Evolutionary conservation across 1,284 basidiomycete species (phyloP).

Genomic region (Porodaedalea pini): DNA sequence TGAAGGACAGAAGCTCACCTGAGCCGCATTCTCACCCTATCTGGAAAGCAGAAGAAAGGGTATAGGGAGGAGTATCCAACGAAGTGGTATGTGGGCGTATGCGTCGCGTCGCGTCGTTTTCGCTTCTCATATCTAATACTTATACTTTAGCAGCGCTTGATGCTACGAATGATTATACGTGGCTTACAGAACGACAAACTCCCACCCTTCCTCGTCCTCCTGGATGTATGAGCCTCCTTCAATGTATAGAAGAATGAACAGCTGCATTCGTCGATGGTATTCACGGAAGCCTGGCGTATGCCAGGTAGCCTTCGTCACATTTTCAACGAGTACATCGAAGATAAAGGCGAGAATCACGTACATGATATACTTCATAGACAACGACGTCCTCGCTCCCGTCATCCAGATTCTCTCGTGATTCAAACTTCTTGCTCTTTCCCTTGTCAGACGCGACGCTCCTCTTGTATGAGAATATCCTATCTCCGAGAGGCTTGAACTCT

Average conservation of each 20-base stretch:
- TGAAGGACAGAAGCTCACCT: constrained; percentile 47
- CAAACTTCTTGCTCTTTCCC: constrained; percentile 50
- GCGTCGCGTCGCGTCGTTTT: constrained; percentile 49
- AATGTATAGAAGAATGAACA: constrained; percentile 93
- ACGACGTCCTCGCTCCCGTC: constrained; percentile 58
- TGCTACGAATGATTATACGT: background rate
- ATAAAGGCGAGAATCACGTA: constrained; percentile 37
- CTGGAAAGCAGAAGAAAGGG: constrained; percentile 92
- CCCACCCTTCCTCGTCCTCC: constrained; percentile 86
- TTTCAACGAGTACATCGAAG: background rate
- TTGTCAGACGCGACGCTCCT: constrained; percentile 37
- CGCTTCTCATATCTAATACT: constrained; percentile 75
- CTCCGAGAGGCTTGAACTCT: constrained; percentile 75
- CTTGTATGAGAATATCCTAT: constrained; percentile 74
- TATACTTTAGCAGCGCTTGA: background rate
- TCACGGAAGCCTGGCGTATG: constrained; percentile 87
- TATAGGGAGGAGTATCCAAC: constrained; percentile 89
- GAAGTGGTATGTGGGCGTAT: constrained; percentile 82
- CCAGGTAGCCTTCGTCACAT: constrained; percentile 66
- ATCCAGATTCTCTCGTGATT: constrained; percentile 36
- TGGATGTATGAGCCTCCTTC: constrained; percentile 94
- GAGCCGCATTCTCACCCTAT: constrained; percentile 78
- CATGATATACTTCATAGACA: constrained; percentile 84
- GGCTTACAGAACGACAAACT: constrained; percentile 79
- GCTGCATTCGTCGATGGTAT: constrained; percentile 91